Conservation (phyloP, 345 rosid species). For the Camelina neglecta region DNA sequence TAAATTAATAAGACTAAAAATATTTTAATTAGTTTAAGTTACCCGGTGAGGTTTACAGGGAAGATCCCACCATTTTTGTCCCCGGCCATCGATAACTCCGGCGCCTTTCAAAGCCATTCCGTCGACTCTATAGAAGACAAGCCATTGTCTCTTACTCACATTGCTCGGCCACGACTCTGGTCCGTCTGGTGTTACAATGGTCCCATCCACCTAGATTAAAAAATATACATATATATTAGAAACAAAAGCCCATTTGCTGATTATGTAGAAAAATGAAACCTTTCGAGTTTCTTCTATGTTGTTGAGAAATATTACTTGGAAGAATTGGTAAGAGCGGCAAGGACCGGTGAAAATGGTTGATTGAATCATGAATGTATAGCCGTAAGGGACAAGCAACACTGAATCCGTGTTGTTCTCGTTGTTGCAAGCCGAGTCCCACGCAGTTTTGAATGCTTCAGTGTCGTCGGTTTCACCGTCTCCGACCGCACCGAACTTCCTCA, state of each 20-base stretch:
- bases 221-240: no score
- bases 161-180: slow-evolving; percentile 75
- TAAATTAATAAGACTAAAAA: neutral
- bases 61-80: slow-evolving; percentile 99
- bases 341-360: slow-evolving; percentile 96
- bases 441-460: slow-evolving; percentile 81
- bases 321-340: slow-evolving; percentile 61
- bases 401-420: slow-evolving; percentile 37
- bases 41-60: slow-evolving; percentile 99
- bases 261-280: neutral
- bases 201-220: slow-evolving; percentile 75
- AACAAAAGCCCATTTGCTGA: neutral
- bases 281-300: neutral
- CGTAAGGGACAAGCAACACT: slow-evolving; percentile 61
- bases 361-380: slow-evolving; percentile 75
- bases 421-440: slow-evolving; percentile 81
- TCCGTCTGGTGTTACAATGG: slow-evolving; percentile 71
- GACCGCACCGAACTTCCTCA: slow-evolving; percentile 70
- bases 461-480: slow-evolving; percentile 83
- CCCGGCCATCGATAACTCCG: slow-evolving; percentile 86
- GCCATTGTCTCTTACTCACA: slow-evolving; percentile 87
- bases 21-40: slow-evolving; percentile 1
- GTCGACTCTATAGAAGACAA: slow-evolving; percentile 80
- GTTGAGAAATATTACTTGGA: slow-evolving; percentile 62
- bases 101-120: slow-evolving; percentile 79